These are phyloP conservation scores for Chlamydomonas applanata DNA, from an alignment of 139 green algal genomes.

Conservation along the genomic window DNA sequence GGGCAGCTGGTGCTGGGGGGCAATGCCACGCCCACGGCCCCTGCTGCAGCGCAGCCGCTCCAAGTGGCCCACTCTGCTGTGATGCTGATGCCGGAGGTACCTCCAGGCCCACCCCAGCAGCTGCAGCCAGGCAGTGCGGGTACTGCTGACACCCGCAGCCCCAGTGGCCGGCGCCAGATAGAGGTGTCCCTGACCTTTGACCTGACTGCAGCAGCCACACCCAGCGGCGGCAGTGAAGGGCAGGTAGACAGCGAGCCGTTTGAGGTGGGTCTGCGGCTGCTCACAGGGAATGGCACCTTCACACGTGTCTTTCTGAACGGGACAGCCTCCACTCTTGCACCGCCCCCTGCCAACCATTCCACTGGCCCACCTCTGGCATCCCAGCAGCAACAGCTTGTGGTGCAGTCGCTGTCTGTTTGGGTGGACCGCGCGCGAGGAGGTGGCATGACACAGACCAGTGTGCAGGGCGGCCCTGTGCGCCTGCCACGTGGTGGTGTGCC, in stretches of 20 bases:
- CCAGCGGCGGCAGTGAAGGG: neutral
- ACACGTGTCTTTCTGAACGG: conserved; percentile 9
- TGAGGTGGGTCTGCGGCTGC: conserved; percentile 9
- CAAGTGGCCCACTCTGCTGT: too few relatives aligned
- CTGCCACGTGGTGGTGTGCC: conserved; percentile 6
- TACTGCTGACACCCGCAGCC: neutral
- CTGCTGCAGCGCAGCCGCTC: neutral
- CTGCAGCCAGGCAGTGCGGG: neutral
- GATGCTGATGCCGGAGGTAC: neutral
- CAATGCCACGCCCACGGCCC: too few relatives aligned
- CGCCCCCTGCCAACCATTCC: neutral
- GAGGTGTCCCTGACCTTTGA: neutral
- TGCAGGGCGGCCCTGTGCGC: neutral
- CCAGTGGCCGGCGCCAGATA: neutral
- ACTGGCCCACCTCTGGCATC: neutral
- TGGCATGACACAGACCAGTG: neutral
- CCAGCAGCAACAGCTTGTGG: neutral
- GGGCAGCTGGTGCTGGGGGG: neutral
- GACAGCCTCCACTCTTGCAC: neutral
- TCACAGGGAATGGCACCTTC: conserved; percentile 10
- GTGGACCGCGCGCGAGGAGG: neutral
- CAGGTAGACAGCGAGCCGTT: too few relatives aligned
- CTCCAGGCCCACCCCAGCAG: neutral
- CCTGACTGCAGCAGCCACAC: neutral
- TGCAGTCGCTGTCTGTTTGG: neutral